Percentiles rank a stretch among this genome's conserved stretches.
phyloP scores from a whole-genome alignment of 1,139 yeast species.

The Hansenula sp. region DNA sequence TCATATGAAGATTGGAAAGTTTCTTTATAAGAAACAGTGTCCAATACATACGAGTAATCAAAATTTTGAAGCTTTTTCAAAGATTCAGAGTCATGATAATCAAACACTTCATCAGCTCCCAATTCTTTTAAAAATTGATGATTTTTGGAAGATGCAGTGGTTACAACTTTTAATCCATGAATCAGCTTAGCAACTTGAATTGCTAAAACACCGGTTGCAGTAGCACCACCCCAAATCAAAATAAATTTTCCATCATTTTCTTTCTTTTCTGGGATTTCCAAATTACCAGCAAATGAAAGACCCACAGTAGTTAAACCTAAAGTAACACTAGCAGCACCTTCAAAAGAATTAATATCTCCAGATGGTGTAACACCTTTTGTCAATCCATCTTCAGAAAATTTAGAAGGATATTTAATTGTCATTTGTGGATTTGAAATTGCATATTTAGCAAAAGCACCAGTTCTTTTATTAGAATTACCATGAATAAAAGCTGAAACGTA shows the following conservation, averaged over 20 bases:
- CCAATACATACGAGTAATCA: slow-evolving; percentile 46
- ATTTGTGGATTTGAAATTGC: slow-evolving; percentile 36
- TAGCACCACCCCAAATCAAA: slow-evolving; percentile 59
- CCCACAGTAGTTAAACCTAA: slow-evolving; percentile 42
- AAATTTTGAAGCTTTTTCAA: slow-evolving; percentile 38
- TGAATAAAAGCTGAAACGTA: slow-evolving; percentile 43
- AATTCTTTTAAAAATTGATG: slow-evolving; percentile 35
- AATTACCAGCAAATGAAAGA: slow-evolving; percentile 22
- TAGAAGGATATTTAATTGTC: slow-evolving; percentile 28
- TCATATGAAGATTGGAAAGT: slow-evolving; percentile 42
- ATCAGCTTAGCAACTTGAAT: slow-evolving; percentile 42
- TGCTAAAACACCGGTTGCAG: slow-evolving; percentile 41
- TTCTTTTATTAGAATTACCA: slow-evolving; percentile 38
- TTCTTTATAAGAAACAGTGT: slow-evolving; percentile 41
- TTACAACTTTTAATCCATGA: slow-evolving; percentile 48
- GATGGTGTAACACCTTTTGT: slow-evolving; percentile 25
- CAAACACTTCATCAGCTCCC: slow-evolving; percentile 61
- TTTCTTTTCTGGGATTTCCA: not conserved
- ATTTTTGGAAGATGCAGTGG: slow-evolving; percentile 47
- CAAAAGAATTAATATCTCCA: slow-evolving; percentile 43
- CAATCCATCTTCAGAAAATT: slow-evolving; percentile 13
- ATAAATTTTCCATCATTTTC: slow-evolving; percentile 25
- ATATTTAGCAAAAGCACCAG: slow-evolving; percentile 62
- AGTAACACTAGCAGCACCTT: slow-evolving; percentile 59
- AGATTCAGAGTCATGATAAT: slow-evolving; percentile 51